Conservation (phyloP, 768 basidiomycete genomes). For the Trametes punicea region DNA sequence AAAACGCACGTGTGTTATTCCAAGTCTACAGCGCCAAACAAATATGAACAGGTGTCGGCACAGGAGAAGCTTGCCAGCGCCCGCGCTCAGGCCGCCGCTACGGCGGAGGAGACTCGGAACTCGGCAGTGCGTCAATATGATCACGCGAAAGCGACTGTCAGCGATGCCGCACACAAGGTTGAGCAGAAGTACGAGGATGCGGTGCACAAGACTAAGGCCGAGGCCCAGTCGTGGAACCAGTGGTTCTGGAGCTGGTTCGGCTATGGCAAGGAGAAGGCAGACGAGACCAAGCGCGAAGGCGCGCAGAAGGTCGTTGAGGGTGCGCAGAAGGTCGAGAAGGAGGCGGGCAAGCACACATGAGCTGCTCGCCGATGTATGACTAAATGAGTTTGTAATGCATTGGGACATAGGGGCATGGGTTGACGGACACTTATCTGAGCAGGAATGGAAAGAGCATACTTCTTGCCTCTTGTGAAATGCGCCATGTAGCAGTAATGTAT, state of each 20-base stretch:
- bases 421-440: not conserved
- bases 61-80: conserved; percentile 30
- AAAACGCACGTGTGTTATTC: too few species aligned
- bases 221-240: conserved; percentile 30
- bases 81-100: conserved; percentile 26
- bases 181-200: conserved; percentile 31
- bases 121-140: conserved; percentile 26
- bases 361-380: not conserved
- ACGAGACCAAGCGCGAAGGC: conserved; percentile 29
- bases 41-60: conserved; percentile 18
- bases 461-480: conserved; percentile 1
- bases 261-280: conserved; percentile 36
- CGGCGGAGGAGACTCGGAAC: conserved; percentile 27
- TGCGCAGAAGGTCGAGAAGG: conserved; percentile 31
- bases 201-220: conserved; percentile 29
- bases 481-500: conserved; percentile 6
- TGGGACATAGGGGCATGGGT: not conserved
- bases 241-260: conserved; percentile 38
- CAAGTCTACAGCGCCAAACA: not conserved
- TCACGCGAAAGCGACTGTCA: conserved; percentile 16
- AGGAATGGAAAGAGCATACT: not conserved
- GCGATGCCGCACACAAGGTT: conserved; percentile 30
- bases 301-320: conserved; percentile 28
- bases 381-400: not conserved
- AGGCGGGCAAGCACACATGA: conserved; percentile 29